Conservation (phyloP, 306 rosid genomes). For the Ammopiptanthus mongolicus region DNA sequence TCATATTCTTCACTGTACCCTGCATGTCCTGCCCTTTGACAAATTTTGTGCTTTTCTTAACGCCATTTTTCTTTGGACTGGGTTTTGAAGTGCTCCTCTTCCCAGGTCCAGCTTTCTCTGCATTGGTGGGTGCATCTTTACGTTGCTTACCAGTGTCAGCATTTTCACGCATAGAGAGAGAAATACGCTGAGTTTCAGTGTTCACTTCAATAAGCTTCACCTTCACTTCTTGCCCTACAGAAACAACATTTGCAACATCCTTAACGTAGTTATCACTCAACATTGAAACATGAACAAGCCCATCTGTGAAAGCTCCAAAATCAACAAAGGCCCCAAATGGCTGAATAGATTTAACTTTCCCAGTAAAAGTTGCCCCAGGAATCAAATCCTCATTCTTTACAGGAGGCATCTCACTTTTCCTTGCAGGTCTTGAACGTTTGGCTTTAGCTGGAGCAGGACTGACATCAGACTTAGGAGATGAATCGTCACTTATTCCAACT, state of each 20-base stretch:
- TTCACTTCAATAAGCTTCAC: slow-evolving; percentile 82
- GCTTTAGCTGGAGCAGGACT: slow-evolving; percentile 33
- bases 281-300: slow-evolving; percentile 92
- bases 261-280: slow-evolving; percentile 80
- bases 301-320: slow-evolving; percentile 95
- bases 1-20: slow-evolving; percentile 81
- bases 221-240: slow-evolving; percentile 98
- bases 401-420: slow-evolving; percentile 93
- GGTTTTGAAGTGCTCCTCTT: slow-evolving; percentile 54
- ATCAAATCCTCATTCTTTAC: slow-evolving; percentile 77
- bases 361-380: slow-evolving; percentile 80
- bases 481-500: slow-evolving; percentile 35
- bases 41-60: slow-evolving; percentile 54
- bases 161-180: slow-evolving; percentile 89
- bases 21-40: slow-evolving; percentile 70
- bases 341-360: slow-evolving; percentile 91
- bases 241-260: slow-evolving; percentile 82
- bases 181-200: slow-evolving; percentile 68
- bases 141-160: slow-evolving; percentile 47
- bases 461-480: slow-evolving; percentile 39
- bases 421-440: slow-evolving; percentile 53
- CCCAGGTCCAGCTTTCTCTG: slow-evolving; percentile 54
- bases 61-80: slow-evolving; percentile 47
- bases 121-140: slow-evolving; percentile 43
- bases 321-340: slow-evolving; percentile 98